These are phyloP conservation scores for Eimeria sp. DNA, from an alignment of 169 alveolate species.

Conservation along the genomic window DNA sequence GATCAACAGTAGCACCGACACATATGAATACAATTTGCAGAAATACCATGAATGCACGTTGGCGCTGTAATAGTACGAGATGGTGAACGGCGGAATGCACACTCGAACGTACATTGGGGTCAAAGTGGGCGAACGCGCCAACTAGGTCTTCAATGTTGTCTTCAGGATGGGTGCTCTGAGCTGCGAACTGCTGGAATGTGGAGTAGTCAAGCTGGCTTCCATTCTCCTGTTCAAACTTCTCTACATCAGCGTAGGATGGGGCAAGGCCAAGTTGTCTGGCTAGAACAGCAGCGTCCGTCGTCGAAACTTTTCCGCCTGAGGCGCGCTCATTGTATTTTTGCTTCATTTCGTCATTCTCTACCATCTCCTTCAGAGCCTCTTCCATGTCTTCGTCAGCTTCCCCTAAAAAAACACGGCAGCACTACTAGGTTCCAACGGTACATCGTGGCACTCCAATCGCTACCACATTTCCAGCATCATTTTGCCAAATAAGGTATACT, in stretches of 20 bases:
- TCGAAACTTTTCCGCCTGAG: constrained; percentile 79
- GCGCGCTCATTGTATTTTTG: constrained; percentile 84
- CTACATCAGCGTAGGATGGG: constrained; percentile 87
- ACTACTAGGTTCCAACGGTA: background rate
- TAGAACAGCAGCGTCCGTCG: constrained; percentile 60
- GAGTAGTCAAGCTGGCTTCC: constrained; percentile 86
- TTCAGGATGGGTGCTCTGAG: constrained; percentile 86
- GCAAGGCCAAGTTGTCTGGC: constrained; percentile 88
- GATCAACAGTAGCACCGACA: constrained; percentile 48
- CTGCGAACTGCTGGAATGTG: constrained; percentile 85
- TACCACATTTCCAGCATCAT: background rate
- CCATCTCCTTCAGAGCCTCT: constrained; percentile 87
- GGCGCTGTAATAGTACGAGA: too few relatives aligned
- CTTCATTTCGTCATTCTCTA: constrained; percentile 85
- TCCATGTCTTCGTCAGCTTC: constrained; percentile 83
- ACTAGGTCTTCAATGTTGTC: constrained; percentile 87
- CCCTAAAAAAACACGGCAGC: background rate
- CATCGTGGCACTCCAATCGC: background rate
- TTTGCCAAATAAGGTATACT: background rate
- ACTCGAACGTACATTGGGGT: constrained; percentile 69
- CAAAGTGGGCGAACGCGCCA: constrained; percentile 87
- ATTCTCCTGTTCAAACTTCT: constrained; percentile 82
- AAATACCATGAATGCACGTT: background rate
- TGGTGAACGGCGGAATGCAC: background rate
- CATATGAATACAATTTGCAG: background rate